Percentiles rank a stretch among this genome's conserved stretches.
phyloP scores from a whole-genome alignment of 768 basidiomycete species.

The Amanita thiersii region DNA sequence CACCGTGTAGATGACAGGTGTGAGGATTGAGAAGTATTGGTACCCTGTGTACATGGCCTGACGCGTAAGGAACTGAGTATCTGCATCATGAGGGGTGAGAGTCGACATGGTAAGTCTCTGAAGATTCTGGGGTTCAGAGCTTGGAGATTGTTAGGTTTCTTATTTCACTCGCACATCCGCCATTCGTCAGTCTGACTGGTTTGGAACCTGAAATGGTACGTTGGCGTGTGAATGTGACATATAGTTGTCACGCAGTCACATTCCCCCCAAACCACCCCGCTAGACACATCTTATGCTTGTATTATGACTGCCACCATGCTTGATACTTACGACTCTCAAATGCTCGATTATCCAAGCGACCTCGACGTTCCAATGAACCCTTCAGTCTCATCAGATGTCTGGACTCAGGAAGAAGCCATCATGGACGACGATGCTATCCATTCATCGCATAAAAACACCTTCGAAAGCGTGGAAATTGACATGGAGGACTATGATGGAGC shows the following conservation, averaged over 20 bases:
- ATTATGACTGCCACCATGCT: conserved; percentile 33
- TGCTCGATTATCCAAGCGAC: conserved; percentile 53
- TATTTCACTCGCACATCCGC: no score
- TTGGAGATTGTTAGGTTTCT: no score
- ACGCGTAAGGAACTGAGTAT: conserved; percentile 60
- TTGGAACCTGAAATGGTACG: background rate
- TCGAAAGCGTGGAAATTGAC: conserved; percentile 47
- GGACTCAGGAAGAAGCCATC: conserved; percentile 42
- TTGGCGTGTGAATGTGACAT: background rate
- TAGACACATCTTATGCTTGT: background rate
- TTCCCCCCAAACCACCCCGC: conserved; percentile 1
- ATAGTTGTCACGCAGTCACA: conserved; percentile 9
- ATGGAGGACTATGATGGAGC: conserved; percentile 50
- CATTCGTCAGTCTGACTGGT: no score
- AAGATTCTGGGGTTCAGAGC: no score
- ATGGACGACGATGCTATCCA: conserved; percentile 52
- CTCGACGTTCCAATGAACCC: conserved; percentile 54
- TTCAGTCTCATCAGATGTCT: conserved; percentile 34
- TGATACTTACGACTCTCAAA: conserved; percentile 54
- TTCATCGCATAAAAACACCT: conserved; percentile 12
- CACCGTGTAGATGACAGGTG: conserved; percentile 52
- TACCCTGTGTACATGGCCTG: conserved; percentile 61
- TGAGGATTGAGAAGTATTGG: conserved; percentile 53
- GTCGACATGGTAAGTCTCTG: conserved; percentile 5
- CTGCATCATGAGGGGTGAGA: conserved; percentile 34